A percentile compares a stretch with the other conserved stretches of the same genome.
phyloP scores from a whole-genome alignment of 2,329 filamentous ascomycete genomes.

The Neopestalotiopsis sp. region DNA sequence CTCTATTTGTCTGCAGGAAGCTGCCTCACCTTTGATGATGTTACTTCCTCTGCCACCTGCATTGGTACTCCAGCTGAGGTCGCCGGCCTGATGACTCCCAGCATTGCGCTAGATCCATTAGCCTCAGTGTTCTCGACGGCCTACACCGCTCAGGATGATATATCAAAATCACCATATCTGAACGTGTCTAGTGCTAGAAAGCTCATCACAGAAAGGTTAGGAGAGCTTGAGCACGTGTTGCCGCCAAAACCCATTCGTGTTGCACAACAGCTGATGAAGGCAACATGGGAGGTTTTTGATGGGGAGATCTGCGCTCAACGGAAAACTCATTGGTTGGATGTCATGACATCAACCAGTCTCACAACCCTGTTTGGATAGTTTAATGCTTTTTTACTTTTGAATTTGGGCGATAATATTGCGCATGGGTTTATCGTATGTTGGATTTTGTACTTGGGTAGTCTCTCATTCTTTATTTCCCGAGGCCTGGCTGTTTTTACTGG shows the following conservation, averaged over 20 bases:
- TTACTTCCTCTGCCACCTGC: not conserved
- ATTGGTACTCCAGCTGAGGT: not conserved
- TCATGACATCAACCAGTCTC: conserved; percentile 12
- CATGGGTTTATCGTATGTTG: not conserved
- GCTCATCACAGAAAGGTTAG: conserved; percentile 10
- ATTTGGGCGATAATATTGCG: not conserved
- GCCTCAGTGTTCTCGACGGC: not conserved
- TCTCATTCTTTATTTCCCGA: too few species aligned
- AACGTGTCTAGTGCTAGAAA: conserved; percentile 1
- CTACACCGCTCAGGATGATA: not conserved
- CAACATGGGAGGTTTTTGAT: conserved; percentile 11
- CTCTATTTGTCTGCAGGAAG: conserved; percentile 14
- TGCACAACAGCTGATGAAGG: conserved; percentile 16
- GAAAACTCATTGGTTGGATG: conserved; percentile 15
- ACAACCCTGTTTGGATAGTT: conserved; percentile 11
- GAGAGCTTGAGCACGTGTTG: conserved; percentile 7
- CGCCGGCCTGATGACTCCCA: not conserved
- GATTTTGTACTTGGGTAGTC: not conserved
- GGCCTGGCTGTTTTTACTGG: too few species aligned
- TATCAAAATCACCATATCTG: not conserved
- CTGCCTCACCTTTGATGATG: conserved; percentile 10
- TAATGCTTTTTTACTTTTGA: not conserved
- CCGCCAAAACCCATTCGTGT: conserved; percentile 12
- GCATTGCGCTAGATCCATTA: not conserved
- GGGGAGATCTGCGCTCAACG: not conserved